Percentiles rank a stretch among this genome's conserved stretches.
Conservation (phyloP, 495 filamentous ascomycete genomes). For the Alectoria sarmentosa region DNA sequence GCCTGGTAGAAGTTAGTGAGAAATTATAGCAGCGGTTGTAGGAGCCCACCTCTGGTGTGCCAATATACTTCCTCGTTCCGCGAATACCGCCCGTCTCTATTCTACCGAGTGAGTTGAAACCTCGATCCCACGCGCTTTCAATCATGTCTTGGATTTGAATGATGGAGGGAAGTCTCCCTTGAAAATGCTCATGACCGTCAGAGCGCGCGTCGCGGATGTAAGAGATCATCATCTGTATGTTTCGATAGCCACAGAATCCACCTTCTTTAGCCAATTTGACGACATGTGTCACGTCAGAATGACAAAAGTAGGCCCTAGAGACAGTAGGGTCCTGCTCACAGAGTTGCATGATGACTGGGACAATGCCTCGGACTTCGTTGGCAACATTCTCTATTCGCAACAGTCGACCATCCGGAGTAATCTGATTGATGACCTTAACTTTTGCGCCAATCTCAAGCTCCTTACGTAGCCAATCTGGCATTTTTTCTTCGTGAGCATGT, state of each 20-base stretch:
- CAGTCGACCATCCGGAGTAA: constrained; percentile 44
- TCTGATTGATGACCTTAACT: constrained; percentile 47
- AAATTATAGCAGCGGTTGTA: constrained; percentile 6
- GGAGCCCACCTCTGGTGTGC: constrained; percentile 74
- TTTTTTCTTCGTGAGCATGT: constrained; percentile 77
- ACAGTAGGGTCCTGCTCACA: constrained; percentile 59
- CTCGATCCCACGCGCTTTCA: constrained; percentile 82
- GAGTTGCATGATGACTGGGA: constrained; percentile 65
- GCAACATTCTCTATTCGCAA: constrained; percentile 41
- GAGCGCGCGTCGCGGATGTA: constrained; percentile 57
- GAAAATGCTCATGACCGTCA: constrained; percentile 53
- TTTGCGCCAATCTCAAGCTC: constrained; percentile 60
- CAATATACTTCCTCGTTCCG: constrained; percentile 91
- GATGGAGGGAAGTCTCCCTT: constrained; percentile 62
- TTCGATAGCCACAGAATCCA: constrained; percentile 96
- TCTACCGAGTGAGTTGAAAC: constrained; percentile 66
- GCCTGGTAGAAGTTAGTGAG: constrained; percentile 45
- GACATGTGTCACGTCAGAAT: constrained; percentile 68
- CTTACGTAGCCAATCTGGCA: constrained; percentile 73
- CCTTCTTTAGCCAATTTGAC: constrained; percentile 75
- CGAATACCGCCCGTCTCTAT: constrained; percentile 80
- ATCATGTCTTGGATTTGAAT: constrained; percentile 83
- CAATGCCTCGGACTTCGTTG: constrained; percentile 60
- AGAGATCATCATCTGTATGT: constrained; percentile 89
- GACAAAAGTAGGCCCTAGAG: constrained; percentile 70